phyloP scores from a whole-genome alignment of 2,329 filamentous ascomycete genomes.

The Ceratocystis destructans region DNA sequence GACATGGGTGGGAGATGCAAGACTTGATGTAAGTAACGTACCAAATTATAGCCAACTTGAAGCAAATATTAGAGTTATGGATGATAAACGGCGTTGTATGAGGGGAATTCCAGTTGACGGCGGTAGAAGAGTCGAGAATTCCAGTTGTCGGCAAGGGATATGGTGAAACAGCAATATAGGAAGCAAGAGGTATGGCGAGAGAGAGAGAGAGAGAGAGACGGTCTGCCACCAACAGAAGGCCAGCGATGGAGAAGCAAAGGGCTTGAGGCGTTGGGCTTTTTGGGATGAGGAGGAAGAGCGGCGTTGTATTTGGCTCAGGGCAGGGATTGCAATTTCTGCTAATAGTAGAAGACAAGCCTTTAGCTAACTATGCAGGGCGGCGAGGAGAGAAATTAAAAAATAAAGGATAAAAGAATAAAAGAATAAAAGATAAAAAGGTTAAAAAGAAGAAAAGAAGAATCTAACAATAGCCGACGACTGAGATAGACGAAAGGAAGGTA shows the following conservation, averaged over 20 bases:
- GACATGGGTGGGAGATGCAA: neutral
- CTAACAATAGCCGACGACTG: neutral
- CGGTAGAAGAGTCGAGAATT: neutral
- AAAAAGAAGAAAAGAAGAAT: neutral
- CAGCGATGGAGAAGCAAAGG: neutral
- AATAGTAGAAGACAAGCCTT: constrained; percentile 7
- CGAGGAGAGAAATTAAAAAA: constrained; percentile 3
- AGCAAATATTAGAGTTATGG: neutral
- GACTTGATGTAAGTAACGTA: neutral
- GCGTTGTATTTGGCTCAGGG: neutral
- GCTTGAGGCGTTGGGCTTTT: neutral
- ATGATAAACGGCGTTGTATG: neutral
- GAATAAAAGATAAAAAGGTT: neutral
- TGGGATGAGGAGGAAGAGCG: neutral
- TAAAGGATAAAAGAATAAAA: neutral
- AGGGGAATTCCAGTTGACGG: neutral
- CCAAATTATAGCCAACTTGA: neutral
- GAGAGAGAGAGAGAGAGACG: neutral
- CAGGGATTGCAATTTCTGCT: neutral
- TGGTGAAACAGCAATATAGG: neutral
- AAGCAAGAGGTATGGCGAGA: neutral
- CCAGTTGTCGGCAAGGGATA: neutral
- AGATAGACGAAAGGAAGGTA: neutral
- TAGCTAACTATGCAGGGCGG: neutral
- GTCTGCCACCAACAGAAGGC: neutral